A percentile compares a stretch with the other conserved stretches of the same genome.
phyloP scores from a whole-genome alignment of 78 protist species.

The Dictyostelium discoideum region DNA sequence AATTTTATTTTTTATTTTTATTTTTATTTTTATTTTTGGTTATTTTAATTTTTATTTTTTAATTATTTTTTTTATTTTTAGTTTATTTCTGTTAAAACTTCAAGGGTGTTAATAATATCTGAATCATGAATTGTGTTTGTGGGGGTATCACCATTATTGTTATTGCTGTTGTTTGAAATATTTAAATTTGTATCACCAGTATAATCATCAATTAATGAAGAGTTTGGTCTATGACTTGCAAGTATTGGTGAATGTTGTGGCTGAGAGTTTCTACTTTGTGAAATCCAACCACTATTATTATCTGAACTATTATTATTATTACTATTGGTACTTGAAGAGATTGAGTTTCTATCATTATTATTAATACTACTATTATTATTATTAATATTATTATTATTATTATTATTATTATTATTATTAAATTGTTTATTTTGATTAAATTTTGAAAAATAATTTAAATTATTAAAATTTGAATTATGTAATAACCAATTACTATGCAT shows the following conservation, averaged over 20 bases:
- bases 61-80: not conserved
- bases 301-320: not conserved
- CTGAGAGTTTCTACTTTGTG: not conserved
- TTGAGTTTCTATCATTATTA: not conserved
- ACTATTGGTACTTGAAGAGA: not conserved
- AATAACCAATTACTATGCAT: conserved; percentile 28
- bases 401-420: not conserved
- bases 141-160: not conserved
- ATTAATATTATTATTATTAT: not conserved
- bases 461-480: conserved; percentile 3
- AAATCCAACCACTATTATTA: not conserved
- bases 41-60: not conserved
- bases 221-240: conserved; percentile 8
- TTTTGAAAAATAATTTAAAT: not conserved
- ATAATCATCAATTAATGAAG: not conserved
- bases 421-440: not conserved
- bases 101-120: not conserved
- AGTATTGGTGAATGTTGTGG: conserved; percentile 4
- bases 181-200: not conserved
- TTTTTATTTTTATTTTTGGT: not conserved
- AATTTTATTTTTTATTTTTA: not conserved
- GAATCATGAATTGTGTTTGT: not conserved
- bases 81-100: not conserved
- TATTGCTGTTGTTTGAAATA: not conserved
- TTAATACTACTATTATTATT: not conserved